Base-by-base conservation (phyloP, 2,329 filamentous ascomycete genomes). In the Pestalotiopsis sp. region DNA sequence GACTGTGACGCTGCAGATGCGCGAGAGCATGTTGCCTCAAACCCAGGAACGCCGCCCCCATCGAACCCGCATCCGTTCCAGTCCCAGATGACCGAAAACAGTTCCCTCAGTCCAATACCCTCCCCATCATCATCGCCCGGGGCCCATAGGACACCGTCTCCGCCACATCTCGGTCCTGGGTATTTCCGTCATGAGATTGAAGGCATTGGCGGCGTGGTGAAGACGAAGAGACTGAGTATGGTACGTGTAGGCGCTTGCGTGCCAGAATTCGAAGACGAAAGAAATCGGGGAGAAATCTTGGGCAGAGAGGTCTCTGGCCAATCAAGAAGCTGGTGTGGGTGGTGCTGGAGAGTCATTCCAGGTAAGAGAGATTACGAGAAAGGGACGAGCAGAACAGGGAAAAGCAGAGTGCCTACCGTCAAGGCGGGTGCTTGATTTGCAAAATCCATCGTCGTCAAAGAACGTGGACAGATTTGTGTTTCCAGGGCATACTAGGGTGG, bases 151-250 rank as follows among this genome's bases (percentile, higher is more conserved):
- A 67, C 66, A 13, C 66, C 66, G 45, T 62, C 66, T 13, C 84
- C 82, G 20, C 75, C 84, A 68, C 81, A 88, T 79, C 85, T 86
- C 72, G 83, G 91, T 69, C 86, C 93, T 0, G 94, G 94, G 3
- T 98, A 97, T 76, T 87, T 90, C 68, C 87, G 93, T 57, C 94
- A 97, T 76, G 95, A 98, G 80, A 93, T 98, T 70, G 94, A 97
- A 76, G 95, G 95, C 2, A 93, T 98, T 59, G 95, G 95, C 12
- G 95, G 95, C 0, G 88, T 92, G 14, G 89, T 98, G 66, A 97
- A 97, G 84, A 92, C 91, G 70, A 97, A 95, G 81, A 86, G 92
- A n/a, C 93, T 96, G 75, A 91, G 91, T 75, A 91, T 94, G 82
- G 89, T 97, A 5, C 88, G 87, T 69, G 90, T 98, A 0, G 95